These are phyloP conservation scores for Themeda triandra DNA, from an alignment of 176 grass and related monocot species.

Conservation along the genomic window DNA sequence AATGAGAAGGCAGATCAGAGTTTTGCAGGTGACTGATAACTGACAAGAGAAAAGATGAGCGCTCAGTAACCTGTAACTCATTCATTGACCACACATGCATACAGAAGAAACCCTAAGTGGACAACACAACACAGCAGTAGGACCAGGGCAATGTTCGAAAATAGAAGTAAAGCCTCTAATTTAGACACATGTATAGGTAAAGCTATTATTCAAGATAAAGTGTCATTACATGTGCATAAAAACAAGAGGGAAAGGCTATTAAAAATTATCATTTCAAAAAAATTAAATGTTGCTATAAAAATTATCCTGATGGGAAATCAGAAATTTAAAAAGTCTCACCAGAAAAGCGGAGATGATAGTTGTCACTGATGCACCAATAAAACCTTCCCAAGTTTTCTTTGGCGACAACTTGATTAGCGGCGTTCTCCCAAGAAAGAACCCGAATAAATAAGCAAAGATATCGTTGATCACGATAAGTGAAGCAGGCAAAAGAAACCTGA, in stretches of 20 bases:
- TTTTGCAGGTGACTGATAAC: background rate
- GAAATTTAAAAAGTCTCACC: slow-evolving; percentile 51
- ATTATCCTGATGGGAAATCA: background rate
- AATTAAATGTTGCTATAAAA: background rate
- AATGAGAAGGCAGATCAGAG: background rate
- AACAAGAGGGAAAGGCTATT: background rate
- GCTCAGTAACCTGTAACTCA: background rate
- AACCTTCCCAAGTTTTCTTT: slow-evolving; percentile 99
- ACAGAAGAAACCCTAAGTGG: background rate
- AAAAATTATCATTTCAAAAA: background rate
- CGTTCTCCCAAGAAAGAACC: slow-evolving; percentile 97
- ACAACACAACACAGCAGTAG: background rate
- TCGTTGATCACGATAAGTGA: slow-evolving; percentile 98
- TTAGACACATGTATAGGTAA: background rate
- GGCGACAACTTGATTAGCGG: slow-evolving; percentile 98
- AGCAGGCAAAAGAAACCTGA: slow-evolving; percentile 97
- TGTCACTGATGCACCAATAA: slow-evolving; percentile 97
- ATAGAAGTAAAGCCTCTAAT: background rate
- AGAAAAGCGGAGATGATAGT: slow-evolving; percentile 92
- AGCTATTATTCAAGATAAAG: background rate
- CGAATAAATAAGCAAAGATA: slow-evolving; percentile 94
- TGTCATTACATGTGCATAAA: background rate
- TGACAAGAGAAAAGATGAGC: background rate
- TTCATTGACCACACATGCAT: background rate
- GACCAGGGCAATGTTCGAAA: background rate